Evolutionary conservation across 139 green algal genomes (phyloP).

Genomic region (Auxenochlorella protothecoides): DNA sequence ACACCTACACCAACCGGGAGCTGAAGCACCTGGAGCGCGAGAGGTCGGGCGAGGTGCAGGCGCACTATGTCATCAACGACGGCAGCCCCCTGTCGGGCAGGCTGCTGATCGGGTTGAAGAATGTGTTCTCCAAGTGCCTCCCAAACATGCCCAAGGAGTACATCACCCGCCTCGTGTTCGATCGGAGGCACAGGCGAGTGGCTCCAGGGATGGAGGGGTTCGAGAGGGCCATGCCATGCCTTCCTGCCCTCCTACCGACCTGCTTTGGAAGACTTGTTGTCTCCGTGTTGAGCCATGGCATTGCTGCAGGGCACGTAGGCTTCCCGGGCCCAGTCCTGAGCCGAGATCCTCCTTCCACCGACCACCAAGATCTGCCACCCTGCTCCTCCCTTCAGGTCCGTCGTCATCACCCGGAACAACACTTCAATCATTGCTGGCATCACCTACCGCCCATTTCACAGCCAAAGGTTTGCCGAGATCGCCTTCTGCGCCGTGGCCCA

Average conservation of each 20-base stretch:
- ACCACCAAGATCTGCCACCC: too few relatives aligned
- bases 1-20: conserved; percentile 21
- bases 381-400: conserved; percentile 15
- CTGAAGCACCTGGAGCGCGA: conserved; percentile 23
- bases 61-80: conserved; percentile 31
- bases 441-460: conserved; percentile 83
- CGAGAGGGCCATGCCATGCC: too few relatives aligned
- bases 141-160: conserved; percentile 99
- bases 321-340: too few relatives aligned
- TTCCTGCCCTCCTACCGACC: too few relatives aligned
- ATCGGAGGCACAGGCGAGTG: conserved; percentile 56
- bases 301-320: background rate
- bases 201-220: too few relatives aligned
- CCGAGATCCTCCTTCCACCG: too few relatives aligned
- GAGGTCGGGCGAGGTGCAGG: conserved; percentile 16
- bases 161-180: conserved; percentile 88
- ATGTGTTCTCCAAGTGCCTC: conserved; percentile 91
- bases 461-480: conserved; percentile 83
- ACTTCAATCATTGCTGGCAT: conserved; percentile 79
- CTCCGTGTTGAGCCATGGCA: background rate
- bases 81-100: background rate
- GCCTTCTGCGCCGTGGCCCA: conserved; percentile 94
- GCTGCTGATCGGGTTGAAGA: conserved; percentile 78
- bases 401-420: conserved; percentile 46
- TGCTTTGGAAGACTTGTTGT: too few relatives aligned